Base-by-base conservation (phyloP, 2,329 filamentous ascomycete genomes). In the Diaporthe citriasiana region DNA sequence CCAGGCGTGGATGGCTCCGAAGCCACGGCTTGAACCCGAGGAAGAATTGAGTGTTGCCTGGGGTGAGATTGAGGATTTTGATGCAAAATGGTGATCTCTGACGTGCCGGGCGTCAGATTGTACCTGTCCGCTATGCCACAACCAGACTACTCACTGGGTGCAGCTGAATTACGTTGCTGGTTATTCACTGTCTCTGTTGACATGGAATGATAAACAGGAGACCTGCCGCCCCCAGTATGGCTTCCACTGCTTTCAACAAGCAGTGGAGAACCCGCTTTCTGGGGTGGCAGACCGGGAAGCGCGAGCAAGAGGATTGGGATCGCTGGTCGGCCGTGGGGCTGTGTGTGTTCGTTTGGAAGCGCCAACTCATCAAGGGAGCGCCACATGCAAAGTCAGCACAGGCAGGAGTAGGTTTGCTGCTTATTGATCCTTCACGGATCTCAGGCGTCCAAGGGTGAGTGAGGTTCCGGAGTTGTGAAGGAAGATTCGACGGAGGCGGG, bases 391-490 rank as follows among this genome's bases (percentile, higher is more conserved):
- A 30, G 70, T 60, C 70, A 63, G 38, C 70, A 63, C 56, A 50
- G 57, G 59, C 70, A 53, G 40, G 38, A 40, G 53, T 45, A 45
- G 59, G 59, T 59, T n/a, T 71, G 56, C 45, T 71, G 70, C 70
- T 63, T 71, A 71, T 45, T 71, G 70, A 71, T 71, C 70, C 69
- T 55, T 38, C 55, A 63, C 45, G 25, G 33, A 35, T 63, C 42
- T 13, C 27, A 15, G 35, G 35, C 22, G 56, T 33, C 56, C 17
- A 51, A 51, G 33, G 56, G 35, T n/a, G n/a, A n/a, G 30, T 33
- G 35, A 19, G 3, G 22, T 9, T 30, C 56, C 45, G 47, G 35
- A 63, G 12, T 47, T 57, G 45, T 35, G 35, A 40, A 51, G 50
- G 56, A 55, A 19, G 27, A 17, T n/a, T 55, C 47, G n/a, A 51